phyloP scores from a whole-genome alignment of 1,139 yeast genomes.

The Debaryomyces robertsiae region DNA sequence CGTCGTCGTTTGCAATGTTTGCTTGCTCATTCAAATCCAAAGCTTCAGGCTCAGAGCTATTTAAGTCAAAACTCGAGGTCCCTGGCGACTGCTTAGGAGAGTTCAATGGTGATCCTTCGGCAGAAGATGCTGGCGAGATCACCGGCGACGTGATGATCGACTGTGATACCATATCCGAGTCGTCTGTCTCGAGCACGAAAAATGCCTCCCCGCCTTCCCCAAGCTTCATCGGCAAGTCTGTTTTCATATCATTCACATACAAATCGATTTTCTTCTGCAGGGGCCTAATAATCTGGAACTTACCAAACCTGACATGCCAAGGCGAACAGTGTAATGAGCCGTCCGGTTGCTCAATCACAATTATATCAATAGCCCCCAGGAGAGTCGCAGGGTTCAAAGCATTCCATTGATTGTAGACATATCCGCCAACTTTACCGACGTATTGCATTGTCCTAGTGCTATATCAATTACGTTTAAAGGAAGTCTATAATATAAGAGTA shows the following conservation, averaged over 20 bases:
- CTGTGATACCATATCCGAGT: conserved; percentile 61
- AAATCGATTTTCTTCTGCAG: conserved; percentile 93
- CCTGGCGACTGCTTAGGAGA: conserved; percentile 26
- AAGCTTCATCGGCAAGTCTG: conserved; percentile 90
- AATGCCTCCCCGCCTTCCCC: conserved; percentile 99
- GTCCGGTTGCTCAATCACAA: conserved; percentile 90
- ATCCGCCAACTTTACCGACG: conserved; percentile 93
- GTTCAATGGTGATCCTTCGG: conserved; percentile 52
- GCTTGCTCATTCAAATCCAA: conserved; percentile 32
- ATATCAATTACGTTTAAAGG: conserved; percentile 2
- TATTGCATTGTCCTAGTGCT: conserved; percentile 72
- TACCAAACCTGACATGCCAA: conserved; percentile 94
- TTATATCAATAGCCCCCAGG: conserved; percentile 96
- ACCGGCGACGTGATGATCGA: conserved; percentile 92
- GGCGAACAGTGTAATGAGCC: conserved; percentile 89
- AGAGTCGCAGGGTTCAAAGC: conserved; percentile 95
- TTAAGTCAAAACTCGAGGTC: conserved; percentile 16
- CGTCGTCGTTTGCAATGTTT: conserved; percentile 16
- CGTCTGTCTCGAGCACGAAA: conserved; percentile 87
- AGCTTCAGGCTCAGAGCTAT: conserved; percentile 30
- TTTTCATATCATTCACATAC: conserved; percentile 77
- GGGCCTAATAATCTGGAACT: conserved; percentile 90
- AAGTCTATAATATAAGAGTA: background rate
- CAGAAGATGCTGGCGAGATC: conserved; percentile 75
- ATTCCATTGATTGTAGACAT: conserved; percentile 96